Base-by-base conservation (phyloP, 2,329 filamentous ascomycete genomes). In the Volutella citrinella region DNA sequence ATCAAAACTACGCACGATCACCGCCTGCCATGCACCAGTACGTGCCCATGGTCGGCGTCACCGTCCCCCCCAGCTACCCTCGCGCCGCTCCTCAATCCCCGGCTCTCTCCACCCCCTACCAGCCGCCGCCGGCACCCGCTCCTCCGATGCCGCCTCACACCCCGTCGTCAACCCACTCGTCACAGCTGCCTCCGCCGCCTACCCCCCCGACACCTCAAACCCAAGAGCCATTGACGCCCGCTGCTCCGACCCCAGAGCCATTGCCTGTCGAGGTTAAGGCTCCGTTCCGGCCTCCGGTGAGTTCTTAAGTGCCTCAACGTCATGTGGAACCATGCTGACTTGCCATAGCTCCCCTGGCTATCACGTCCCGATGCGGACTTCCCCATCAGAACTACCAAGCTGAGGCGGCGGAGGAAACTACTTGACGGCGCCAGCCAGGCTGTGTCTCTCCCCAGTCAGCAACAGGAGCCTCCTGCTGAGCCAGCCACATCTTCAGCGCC, bases 51-150 rank as follows among this genome's bases (percentile, higher is more conserved):
- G 65, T 66, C n/a, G 70, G 64, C 31, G 60, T 66, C 35, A 66
- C 56, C 54, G 50, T 65, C 21, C 62, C 64, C 21, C 55, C 70
- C 57, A 60, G 54, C 63, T 78, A 76, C 55, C 51, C 70, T 32
- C 66, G 69, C 26, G 65, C 69, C 52, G 61, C 49, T 63, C 68
- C 74, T 35, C 65, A 66, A 19, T 76, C 74, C 32, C 72, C 75
- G n/a, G 68, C 63, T 30, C 60, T 76, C 57, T 68, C 74, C 34
- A 70, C 78, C 36, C 64, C 81, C 43, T 71, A 79, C 63, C 72
- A 79, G 54, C 65, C 74, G 55, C 63, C 77, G 55, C 59, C 64
- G 19, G 57, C 60, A 13, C 61, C 68, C 17, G 57, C 65, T 34
- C n/a, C n/a, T n/a, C 59, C 69, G 13, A 55, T 66, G 24, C 61